These are phyloP conservation scores for Arachnopeziza araneosa DNA, from an alignment of 2,329 filamentous ascomycete species.

Conservation along the genomic window DNA sequence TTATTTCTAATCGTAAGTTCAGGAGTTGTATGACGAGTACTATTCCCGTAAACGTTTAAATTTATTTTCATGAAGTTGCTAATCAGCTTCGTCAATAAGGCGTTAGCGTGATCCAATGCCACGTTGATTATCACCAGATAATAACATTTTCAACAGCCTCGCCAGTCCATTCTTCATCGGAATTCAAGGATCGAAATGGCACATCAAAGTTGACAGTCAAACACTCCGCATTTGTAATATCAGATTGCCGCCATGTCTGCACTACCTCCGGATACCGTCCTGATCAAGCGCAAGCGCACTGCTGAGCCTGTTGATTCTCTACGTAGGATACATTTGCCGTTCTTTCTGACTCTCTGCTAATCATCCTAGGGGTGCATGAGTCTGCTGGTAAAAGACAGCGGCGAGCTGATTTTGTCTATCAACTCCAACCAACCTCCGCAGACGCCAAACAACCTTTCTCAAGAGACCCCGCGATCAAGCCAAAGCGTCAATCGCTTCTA, in stretches of 20 bases:
- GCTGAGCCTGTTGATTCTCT: constrained; percentile 31
- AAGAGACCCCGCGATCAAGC: constrained; percentile 5
- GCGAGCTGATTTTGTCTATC: constrained; percentile 26
- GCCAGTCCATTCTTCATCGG: no score
- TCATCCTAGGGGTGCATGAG: constrained; percentile 25
- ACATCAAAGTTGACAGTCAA: not conserved
- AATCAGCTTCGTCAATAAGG: no score
- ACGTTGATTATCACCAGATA: no score
- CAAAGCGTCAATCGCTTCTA: constrained; percentile 20
- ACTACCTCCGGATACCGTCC: constrained; percentile 27
- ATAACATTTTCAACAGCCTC: no score
- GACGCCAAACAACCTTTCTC: not conserved
- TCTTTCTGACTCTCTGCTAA: not conserved
- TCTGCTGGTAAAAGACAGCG: constrained; percentile 21
- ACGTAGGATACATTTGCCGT: constrained; percentile 20
- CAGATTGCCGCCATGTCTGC: not conserved
- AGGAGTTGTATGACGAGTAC: no score
- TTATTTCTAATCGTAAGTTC: no score
- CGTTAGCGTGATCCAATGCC: no score
- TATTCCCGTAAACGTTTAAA: no score
- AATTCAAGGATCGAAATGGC: not conserved
- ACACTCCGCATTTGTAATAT: not conserved
- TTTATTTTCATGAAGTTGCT: no score
- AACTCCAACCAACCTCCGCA: constrained; percentile 18
- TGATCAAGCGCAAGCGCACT: constrained; percentile 30